These are phyloP conservation scores for Claviceps maximensis DNA, from an alignment of 2,329 filamentous ascomycete species.

Conservation along the genomic window DNA sequence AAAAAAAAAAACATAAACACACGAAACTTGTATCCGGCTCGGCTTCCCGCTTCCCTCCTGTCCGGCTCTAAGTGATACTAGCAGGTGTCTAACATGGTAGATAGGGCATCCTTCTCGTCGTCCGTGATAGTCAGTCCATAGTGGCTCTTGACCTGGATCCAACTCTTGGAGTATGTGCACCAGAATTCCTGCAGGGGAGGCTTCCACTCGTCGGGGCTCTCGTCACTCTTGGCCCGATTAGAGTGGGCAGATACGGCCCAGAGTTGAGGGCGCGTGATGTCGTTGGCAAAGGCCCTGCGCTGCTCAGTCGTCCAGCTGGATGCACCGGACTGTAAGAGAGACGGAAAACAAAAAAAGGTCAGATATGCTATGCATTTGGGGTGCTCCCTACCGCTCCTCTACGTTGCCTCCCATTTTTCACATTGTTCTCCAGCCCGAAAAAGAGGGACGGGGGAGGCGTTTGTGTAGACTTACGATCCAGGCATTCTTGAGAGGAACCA, in stretches of 20 bases:
- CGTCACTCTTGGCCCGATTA: conserved; percentile 62
- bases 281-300: conserved; percentile 62
- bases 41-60: too few relatives aligned
- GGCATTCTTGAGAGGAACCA: conserved; percentile 69
- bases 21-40: neutral
- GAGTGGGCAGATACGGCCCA: conserved; percentile 67
- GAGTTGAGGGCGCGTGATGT: conserved; percentile 61
- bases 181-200: conserved; percentile 55
- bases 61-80: conserved; percentile 8
- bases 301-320: conserved; percentile 54
- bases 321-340: conserved; percentile 47
- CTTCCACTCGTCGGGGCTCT: conserved; percentile 63
- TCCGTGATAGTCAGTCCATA: conserved; percentile 56
- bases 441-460: neutral
- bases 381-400: too few relatives aligned
- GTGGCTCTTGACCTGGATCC: conserved; percentile 65
- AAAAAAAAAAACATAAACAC: too few relatives aligned
- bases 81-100: conserved; percentile 24
- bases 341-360: neutral
- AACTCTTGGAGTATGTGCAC: conserved; percentile 67
- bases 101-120: conserved; percentile 57
- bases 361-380: neutral
- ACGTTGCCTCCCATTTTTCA: neutral
- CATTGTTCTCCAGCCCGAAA: rapidly evolving
- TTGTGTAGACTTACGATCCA: conserved; percentile 46